These are phyloP conservation scores for Leucocoprinus sp. DNA, from an alignment of 768 basidiomycete species.

Conservation along the genomic window DNA sequence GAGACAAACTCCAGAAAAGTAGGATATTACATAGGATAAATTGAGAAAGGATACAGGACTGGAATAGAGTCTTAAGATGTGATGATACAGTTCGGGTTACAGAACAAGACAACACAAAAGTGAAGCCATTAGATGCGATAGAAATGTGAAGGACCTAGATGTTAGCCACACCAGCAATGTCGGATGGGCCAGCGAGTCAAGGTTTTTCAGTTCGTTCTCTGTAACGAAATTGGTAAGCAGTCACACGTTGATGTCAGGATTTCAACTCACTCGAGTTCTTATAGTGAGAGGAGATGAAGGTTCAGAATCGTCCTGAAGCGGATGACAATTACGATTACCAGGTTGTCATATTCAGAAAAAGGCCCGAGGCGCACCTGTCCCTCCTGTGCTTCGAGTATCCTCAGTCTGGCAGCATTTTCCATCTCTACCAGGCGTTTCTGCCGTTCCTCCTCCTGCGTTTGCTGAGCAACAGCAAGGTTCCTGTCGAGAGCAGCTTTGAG, in stretches of 20 bases:
- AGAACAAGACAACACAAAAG: too few relatives aligned
- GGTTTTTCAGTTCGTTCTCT: slow-evolving; percentile 8
- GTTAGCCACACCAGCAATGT: too few relatives aligned
- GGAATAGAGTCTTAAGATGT: too few relatives aligned
- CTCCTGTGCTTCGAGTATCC: slow-evolving; percentile 3
- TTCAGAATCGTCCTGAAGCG: not conserved
- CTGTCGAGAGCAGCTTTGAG: slow-evolving; percentile 58
- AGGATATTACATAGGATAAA: too few relatives aligned
- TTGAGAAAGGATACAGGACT: too few relatives aligned
- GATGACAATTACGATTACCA: not conserved
- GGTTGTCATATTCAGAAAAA: not conserved
- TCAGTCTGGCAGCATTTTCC: slow-evolving; percentile 1
- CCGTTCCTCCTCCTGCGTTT: slow-evolving; percentile 19
- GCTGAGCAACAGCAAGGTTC: slow-evolving; percentile 26
- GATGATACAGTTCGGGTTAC: too few relatives aligned
- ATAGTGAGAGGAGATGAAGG: slow-evolving; percentile 7
- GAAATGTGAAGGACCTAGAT: too few relatives aligned
- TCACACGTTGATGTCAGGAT: not conserved
- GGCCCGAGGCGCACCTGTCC: not conserved
- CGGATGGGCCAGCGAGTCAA: too few relatives aligned
- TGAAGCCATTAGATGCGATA: too few relatives aligned
- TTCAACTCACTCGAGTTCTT: slow-evolving; percentile 10
- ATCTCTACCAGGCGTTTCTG: slow-evolving; percentile 3
- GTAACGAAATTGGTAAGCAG: not conserved
- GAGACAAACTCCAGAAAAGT: too few relatives aligned